Percentiles rank a stretch among this genome's conserved stretches.
These are phyloP conservation scores for Ophidiomyces ophidiicola DNA, from an alignment of 2,329 filamentous ascomycete genomes.

Conservation along the genomic window DNA sequence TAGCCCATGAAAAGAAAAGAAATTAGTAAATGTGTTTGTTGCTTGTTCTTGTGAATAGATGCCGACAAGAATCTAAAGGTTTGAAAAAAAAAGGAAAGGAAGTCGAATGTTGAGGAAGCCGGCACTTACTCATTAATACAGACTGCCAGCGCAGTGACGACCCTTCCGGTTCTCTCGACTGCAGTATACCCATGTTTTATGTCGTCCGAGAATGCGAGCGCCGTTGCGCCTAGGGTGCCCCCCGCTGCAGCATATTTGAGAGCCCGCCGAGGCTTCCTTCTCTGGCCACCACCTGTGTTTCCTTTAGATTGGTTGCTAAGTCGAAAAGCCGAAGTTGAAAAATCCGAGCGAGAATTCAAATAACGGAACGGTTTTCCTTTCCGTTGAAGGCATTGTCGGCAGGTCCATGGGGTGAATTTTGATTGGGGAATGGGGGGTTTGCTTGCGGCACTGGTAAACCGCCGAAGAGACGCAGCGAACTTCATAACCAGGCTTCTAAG, in stretches of 20 bases:
- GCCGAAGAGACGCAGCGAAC: slow-evolving; percentile 5
- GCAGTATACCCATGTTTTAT: slow-evolving; percentile 65
- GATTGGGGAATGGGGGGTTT: slow-evolving; percentile 1
- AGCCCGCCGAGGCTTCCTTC: slow-evolving; percentile 17
- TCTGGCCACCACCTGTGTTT: not conserved
- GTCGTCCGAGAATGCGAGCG: slow-evolving; percentile 48
- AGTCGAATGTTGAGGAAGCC: not conserved
- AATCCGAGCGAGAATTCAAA: not conserved
- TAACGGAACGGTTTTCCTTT: not conserved
- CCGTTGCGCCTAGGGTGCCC: slow-evolving; percentile 31
- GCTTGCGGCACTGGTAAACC: not conserved
- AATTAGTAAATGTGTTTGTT: slow-evolving; percentile 3
- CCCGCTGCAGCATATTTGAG: slow-evolving; percentile 26
- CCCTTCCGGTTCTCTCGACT: slow-evolving; percentile 63
- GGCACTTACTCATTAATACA: slow-evolving; percentile 73
- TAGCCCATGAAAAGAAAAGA: slow-evolving; percentile 1
- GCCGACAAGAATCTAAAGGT: not conserved
- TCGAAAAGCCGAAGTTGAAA: not conserved
- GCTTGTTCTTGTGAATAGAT: not conserved
- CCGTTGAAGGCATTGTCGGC: slow-evolving; percentile 16
- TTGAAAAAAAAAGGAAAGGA: slow-evolving; percentile 9
- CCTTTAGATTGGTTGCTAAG: not conserved
- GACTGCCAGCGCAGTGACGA: slow-evolving; percentile 59
- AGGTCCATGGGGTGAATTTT: slow-evolving; percentile 16
- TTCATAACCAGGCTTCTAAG: slow-evolving; percentile 7